These are phyloP conservation scores for Vachellia collinsii DNA, from an alignment of 306 rosid genomes.

Conservation along the genomic window DNA sequence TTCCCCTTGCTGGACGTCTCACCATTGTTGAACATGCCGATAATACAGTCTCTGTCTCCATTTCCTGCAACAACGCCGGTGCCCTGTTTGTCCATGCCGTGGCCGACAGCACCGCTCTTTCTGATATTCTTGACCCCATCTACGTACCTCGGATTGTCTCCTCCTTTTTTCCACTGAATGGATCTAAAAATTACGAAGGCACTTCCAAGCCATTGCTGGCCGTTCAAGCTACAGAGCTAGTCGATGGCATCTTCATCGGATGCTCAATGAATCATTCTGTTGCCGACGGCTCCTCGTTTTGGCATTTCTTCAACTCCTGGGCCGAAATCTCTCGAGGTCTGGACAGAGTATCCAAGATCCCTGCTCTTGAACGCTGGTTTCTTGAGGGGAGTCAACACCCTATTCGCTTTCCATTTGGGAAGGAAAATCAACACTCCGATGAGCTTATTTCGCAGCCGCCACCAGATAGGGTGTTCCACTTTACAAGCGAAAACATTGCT, in stretches of 20 bases:
- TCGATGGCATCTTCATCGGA: constrained; percentile 41
- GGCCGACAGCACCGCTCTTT: neutral
- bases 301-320: constrained; percentile 46
- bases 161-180: constrained; percentile 31
- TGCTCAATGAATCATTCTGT: constrained; percentile 20
- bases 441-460: neutral
- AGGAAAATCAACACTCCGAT: neutral
- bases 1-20: constrained; percentile 42
- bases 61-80: constrained; percentile 41
- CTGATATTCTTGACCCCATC: constrained; percentile 29
- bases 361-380: neutral
- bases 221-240: constrained; percentile 40
- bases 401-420: neutral
- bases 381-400: constrained; percentile 17
- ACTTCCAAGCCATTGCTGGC: constrained; percentile 31
- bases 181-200: constrained; percentile 2
- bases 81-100: constrained; percentile 40
- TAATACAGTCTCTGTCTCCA: constrained; percentile 1
- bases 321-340: constrained; percentile 18
- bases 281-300: constrained; percentile 33
- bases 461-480: constrained; percentile 32
- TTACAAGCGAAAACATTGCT: constrained; percentile 34
- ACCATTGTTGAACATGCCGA: neutral
- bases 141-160: constrained; percentile 27
- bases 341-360: neutral